A percentile compares a stretch with the other conserved stretches of the same genome.
Conservation (phyloP, 768 basidiomycete species). For the Megacollybia marginata region DNA sequence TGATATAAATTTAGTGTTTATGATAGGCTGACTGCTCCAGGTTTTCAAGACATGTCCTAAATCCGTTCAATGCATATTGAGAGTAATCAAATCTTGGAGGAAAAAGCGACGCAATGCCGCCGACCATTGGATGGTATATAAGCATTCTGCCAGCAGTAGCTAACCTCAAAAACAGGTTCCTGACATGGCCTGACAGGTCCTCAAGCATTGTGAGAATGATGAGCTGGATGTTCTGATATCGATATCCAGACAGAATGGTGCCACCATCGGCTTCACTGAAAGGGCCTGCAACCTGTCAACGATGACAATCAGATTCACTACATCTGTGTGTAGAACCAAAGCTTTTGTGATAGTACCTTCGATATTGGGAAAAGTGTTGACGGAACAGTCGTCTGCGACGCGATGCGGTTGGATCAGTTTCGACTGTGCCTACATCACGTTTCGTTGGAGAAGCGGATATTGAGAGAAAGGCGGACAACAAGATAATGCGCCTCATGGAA, state of each 20-base stretch:
- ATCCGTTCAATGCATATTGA: too few species aligned
- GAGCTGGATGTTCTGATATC: constrained; percentile 17
- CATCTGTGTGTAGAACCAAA: too few species aligned
- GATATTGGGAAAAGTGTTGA: constrained; percentile 21
- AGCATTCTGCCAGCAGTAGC: too few species aligned
- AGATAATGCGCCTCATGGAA: constrained; percentile 6
- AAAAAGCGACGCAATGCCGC: constrained; percentile 19
- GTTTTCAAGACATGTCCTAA: too few species aligned
- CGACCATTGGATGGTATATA: constrained; percentile 23
- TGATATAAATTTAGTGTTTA: too few species aligned
- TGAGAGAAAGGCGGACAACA: constrained; percentile 18
- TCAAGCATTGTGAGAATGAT: too few species aligned
- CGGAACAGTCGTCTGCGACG: constrained; percentile 17
- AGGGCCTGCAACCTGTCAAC: constrained; percentile 12
- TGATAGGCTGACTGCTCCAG: too few species aligned
- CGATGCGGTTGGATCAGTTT: constrained; percentile 22
- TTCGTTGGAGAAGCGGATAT: constrained; percentile 12
- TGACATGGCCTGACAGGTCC: too few species aligned
- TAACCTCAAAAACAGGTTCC: constrained; percentile 18
- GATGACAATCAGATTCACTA: constrained; percentile 11
- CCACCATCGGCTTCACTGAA: constrained; percentile 19
- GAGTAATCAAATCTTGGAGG: constrained; percentile 11
- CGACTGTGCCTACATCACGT: constrained; percentile 20
- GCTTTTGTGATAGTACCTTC: constrained; percentile 2
- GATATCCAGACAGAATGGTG: constrained; percentile 13